Conservation (phyloP, 2,329 filamentous ascomycete genomes). For the Cercospora zeina region DNA sequence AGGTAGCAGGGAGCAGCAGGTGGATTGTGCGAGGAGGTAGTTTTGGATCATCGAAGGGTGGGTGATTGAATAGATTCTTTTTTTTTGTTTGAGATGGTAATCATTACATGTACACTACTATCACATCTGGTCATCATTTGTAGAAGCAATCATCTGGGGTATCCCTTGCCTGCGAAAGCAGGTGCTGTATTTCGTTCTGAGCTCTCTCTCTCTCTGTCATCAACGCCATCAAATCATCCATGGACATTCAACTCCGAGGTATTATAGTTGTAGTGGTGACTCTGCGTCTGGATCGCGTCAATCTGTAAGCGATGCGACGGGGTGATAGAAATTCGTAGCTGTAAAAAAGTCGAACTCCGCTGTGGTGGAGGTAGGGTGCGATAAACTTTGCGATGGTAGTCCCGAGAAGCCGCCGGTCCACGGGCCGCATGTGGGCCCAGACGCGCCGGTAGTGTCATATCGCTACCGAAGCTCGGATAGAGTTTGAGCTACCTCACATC, state of each 20-base stretch:
- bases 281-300: neutral
- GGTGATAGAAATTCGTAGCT: neutral
- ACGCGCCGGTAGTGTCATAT: neutral
- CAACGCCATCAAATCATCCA: neutral
- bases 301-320: neutral
- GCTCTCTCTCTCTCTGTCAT: neutral
- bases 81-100: too few species aligned
- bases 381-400: slow-evolving; percentile 1
- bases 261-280: neutral
- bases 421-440: neutral
- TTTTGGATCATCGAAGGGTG: too few species aligned
- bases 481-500: slow-evolving; percentile 11
- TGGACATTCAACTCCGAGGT: neutral
- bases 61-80: too few species aligned
- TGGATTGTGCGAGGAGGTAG: too few species aligned
- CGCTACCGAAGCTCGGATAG: neutral
- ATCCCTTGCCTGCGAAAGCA: slow-evolving; percentile 7
- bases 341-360: too few species aligned
- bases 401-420: neutral
- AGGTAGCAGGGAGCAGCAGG: too few species aligned
- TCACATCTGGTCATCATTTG: neutral
- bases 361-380: neutral
- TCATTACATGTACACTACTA: neutral
- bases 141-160: slow-evolving; percentile 1
- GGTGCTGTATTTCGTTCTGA: slow-evolving; percentile 6